These are phyloP conservation scores for Melampsora larici-populina DNA, from an alignment of 1,284 basidiomycete species.

Conservation along the genomic window DNA sequence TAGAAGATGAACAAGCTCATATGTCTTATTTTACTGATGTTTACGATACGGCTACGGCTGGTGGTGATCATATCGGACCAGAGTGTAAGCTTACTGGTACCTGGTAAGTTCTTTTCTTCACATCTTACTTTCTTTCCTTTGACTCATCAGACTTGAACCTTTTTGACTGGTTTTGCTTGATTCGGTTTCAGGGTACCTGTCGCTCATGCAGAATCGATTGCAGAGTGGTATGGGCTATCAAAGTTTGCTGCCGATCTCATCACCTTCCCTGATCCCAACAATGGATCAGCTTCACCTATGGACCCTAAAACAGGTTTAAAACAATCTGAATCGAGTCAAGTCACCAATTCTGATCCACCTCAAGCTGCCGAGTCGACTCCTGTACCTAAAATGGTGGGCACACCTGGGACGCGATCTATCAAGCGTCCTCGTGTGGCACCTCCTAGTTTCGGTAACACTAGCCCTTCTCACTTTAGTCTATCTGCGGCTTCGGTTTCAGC, in stretches of 20 bases:
- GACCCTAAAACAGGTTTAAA: neutral
- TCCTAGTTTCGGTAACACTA: slow-evolving; percentile 29
- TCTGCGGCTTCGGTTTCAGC: neutral
- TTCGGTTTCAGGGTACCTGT: slow-evolving; percentile 23
- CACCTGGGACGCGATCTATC: slow-evolving; percentile 10
- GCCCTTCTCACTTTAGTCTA: slow-evolving; percentile 23
- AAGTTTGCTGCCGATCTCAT: slow-evolving; percentile 24
- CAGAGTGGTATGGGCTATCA: slow-evolving; percentile 16
- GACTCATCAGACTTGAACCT: neutral
- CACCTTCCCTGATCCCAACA: slow-evolving; percentile 10
- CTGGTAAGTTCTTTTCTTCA: slow-evolving; percentile 22
- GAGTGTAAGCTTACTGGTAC: slow-evolving; percentile 17
- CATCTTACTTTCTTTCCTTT: neutral
- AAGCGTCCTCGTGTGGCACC: slow-evolving; percentile 17
- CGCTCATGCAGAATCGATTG: slow-evolving; percentile 13
- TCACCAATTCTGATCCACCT: neutral
- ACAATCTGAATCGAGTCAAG: neutral
- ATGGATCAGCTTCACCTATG: neutral
- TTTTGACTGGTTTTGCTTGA: neutral
- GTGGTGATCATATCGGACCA: slow-evolving; percentile 13
- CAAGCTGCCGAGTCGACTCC: neutral
- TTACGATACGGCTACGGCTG: slow-evolving; percentile 29
- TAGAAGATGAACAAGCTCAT: slow-evolving; percentile 76
- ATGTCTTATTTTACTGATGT: slow-evolving; percentile 59
- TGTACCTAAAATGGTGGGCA: neutral